Evolutionary conservation across 2,329 filamentous ascomycete genomes (phyloP), one percentile per base, ranked within the genome.

Genomic region (Ceratocystis cacaofunesta): DNA sequence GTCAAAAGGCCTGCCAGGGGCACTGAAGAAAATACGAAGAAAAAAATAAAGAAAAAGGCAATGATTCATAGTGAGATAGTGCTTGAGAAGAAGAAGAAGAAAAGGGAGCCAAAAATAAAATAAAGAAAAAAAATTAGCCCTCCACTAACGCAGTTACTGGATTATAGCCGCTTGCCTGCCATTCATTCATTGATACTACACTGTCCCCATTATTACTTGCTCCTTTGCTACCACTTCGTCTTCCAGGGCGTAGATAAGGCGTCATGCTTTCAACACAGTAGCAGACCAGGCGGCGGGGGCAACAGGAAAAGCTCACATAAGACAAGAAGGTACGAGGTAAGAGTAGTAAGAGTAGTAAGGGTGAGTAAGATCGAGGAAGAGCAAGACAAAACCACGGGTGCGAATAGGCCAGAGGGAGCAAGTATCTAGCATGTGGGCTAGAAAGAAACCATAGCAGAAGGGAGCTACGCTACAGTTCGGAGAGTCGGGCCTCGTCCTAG

Each of bases 191-290:
- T 30, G 55, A 58, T 58, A 12, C 28, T 58, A 58, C 55, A 30
- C 55, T 36, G 32, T 7, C 55, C 32, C 17, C 30, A 58, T 19
- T 25, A 28, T 12, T 58, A 36, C 55, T n/a, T 58, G 32, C 8
- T 25, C n/a, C 7, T 25, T 25, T 58, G 28, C 55, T 32, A 58
- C n/a, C 5, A 58, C 28, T 58, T 15, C 36, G 12, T n/a, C 12
- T 58, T 15, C 55, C 55, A 36, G 30, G 55, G 55, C 55, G 22
- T 58, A 58, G 55, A 58, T 58, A 58, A 58, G 55, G 55, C 55
- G 32, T 58, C 8, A 30, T 32, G 17, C 10, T 4, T 2, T n/a
- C 30, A n/a, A 19, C 28, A 25, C 28, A 58, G 25, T 7, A 28
- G 15, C 4, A 41, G 32, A 10, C 32, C 32, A 36, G 32, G 32